Conservation (phyloP, 371 early-diverging fungal genomes). For the Cokeromyces recurvatus region DNA sequence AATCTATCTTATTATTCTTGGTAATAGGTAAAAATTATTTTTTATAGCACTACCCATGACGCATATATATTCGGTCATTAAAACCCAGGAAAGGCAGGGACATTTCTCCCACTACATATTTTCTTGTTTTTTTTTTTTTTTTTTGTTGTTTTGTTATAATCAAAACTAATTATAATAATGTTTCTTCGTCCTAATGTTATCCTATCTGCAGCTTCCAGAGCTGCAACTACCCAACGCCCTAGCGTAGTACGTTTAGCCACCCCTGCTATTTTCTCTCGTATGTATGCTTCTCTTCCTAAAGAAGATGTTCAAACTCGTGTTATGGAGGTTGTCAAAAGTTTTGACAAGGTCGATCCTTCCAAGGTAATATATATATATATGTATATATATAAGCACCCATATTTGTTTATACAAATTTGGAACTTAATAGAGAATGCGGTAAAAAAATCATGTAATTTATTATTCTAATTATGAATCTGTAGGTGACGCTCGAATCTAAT, state of each 20-base stretch:
- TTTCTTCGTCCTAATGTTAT: slow-evolving; percentile 28
- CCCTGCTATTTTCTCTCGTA: slow-evolving; percentile 32
- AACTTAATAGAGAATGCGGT: background rate
- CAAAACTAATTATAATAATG: too few species aligned
- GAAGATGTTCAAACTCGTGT: slow-evolving; percentile 76
- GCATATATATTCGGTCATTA: too few species aligned
- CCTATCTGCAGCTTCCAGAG: slow-evolving; percentile 31
- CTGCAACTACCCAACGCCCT: slow-evolving; percentile 15
- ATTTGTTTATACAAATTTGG: too few species aligned
- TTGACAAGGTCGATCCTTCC: slow-evolving; percentile 88
- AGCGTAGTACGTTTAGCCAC: slow-evolving; percentile 16
- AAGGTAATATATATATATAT: slow-evolving; percentile 62
- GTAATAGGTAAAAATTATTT: too few species aligned
- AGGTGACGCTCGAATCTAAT: slow-evolving; percentile 83
- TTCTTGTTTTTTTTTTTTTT: too few species aligned
- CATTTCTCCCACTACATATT: too few species aligned
- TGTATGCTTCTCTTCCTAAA: slow-evolving; percentile 54
- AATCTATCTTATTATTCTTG: too few species aligned
- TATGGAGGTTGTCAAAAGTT: slow-evolving; percentile 81
- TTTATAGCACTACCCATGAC: too few species aligned
- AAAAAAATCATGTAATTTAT: background rate
- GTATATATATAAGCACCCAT: background rate
- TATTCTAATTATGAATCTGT: slow-evolving; percentile 1
- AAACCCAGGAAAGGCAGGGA: too few species aligned
- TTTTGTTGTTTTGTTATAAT: too few species aligned